Evolutionary conservation across 2,329 filamentous ascomycete genomes (phyloP).

Genomic region (Aspergillus sp.): DNA sequence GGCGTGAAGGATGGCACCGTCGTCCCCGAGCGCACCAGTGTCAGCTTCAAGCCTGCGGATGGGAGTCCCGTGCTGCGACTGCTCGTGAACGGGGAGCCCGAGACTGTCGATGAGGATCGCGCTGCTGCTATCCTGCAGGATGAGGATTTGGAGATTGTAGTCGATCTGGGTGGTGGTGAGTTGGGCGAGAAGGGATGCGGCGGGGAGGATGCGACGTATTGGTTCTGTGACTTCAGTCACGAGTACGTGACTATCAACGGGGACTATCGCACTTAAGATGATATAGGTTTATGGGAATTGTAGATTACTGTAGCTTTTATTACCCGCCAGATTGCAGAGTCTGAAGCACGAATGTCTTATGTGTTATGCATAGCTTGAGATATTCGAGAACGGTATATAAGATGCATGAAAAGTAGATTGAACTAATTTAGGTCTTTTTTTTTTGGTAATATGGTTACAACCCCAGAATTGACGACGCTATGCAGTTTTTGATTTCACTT

Average conservation of each 20-base stretch:
- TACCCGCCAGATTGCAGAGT: background rate
- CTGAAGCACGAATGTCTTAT: background rate
- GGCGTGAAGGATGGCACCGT: constrained; percentile 40
- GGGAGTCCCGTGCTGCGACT: constrained; percentile 50
- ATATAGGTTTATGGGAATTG: background rate
- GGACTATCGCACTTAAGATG: constrained; percentile 53
- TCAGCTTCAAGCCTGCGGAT: constrained; percentile 53
- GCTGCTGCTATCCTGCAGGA: constrained; percentile 53
- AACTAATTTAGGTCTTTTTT: constrained; percentile 16
- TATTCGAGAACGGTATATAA: too few relatives aligned
- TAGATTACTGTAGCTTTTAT: background rate
- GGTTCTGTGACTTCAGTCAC: constrained; percentile 61
- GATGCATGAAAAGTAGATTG: too few relatives aligned
- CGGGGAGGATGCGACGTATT: constrained; percentile 50
- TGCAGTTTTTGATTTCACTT: constrained; percentile 19
- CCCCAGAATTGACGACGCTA: constrained; percentile 15
- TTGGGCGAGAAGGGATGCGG: constrained; percentile 33
- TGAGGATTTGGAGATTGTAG: constrained; percentile 55
- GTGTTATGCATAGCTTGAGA: too few relatives aligned
- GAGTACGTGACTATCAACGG: constrained; percentile 64
- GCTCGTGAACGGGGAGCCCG: constrained; percentile 54
- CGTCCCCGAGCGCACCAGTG: constrained; percentile 49
- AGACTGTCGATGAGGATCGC: constrained; percentile 52
- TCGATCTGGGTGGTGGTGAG: constrained; percentile 48
- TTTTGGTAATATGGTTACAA: constrained; percentile 31